Evolutionary conservation across 1,139 yeast species (phyloP).

Genomic region (Zygosaccharomyces pseudobailii): DNA sequence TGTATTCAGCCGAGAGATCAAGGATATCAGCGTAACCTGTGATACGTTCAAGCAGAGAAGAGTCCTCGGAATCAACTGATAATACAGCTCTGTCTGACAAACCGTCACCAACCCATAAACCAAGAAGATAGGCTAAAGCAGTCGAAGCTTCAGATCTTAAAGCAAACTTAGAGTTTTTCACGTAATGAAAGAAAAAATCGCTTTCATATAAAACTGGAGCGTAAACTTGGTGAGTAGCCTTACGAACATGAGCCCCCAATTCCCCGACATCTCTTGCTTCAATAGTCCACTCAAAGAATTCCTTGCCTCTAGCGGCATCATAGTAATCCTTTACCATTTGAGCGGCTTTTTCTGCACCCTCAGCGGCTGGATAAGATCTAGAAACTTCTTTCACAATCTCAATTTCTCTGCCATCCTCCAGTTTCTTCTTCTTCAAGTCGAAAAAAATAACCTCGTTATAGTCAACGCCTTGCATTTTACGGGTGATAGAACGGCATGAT

Average conservation of each 20-base stretch:
- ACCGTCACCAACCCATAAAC: constrained; percentile 22
- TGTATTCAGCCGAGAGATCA: constrained; percentile 10
- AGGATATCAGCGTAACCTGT: constrained; percentile 16
- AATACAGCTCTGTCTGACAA: constrained; percentile 13
- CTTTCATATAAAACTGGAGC: constrained; percentile 36
- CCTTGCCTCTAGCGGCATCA: constrained; percentile 1
- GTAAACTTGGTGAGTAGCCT: constrained; percentile 34
- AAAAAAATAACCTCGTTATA: constrained; percentile 7
- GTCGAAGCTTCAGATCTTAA: constrained; percentile 15
- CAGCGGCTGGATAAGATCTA: constrained; percentile 12
- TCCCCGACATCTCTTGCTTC: constrained; percentile 35
- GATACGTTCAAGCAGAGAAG: constrained; percentile 16
- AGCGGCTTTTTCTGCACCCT: constrained; percentile 26
- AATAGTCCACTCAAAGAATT: constrained; percentile 32
- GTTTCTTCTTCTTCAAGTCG: constrained; percentile 4
- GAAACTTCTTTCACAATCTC: constrained; percentile 13
- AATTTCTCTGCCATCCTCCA: constrained; percentile 13
- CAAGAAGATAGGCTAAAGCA: constrained; percentile 30
- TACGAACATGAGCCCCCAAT: constrained; percentile 26
- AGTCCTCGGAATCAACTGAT: constrained; percentile 25
- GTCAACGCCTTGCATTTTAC: constrained; percentile 1
- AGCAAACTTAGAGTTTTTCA: constrained; percentile 16
- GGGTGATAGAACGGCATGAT: background rate
- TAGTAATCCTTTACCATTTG: constrained; percentile 12
- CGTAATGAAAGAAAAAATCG: constrained; percentile 21